Conservation (phyloP, 768 basidiomycete genomes). For the Tricholoma furcatifolium region DNA sequence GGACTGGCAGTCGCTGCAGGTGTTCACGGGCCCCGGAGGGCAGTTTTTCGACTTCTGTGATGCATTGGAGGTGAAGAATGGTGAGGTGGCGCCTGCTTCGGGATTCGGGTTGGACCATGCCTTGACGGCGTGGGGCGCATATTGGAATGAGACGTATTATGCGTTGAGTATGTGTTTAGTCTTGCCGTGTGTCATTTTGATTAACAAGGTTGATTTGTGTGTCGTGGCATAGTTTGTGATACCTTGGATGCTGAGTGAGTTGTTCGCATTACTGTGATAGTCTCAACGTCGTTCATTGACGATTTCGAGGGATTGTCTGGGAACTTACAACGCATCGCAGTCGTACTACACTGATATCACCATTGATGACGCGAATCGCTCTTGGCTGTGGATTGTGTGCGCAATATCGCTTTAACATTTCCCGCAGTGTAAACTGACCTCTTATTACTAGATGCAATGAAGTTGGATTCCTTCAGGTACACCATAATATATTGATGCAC, state of each 20-base stretch:
- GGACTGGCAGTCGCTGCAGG: slow-evolving; percentile 68
- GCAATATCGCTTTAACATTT: slow-evolving; percentile 14
- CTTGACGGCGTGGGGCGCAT: slow-evolving; percentile 58
- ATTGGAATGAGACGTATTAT: slow-evolving; percentile 52
- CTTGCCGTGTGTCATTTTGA: background rate
- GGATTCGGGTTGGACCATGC: slow-evolving; percentile 68
- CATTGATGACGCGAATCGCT: slow-evolving; percentile 54
- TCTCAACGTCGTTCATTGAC: background rate
- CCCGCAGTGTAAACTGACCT: background rate
- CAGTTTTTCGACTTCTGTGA: slow-evolving; percentile 63
- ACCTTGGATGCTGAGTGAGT: slow-evolving; percentile 40
- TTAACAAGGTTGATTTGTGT: background rate
- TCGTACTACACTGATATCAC: slow-evolving; percentile 51
- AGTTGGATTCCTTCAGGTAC: slow-evolving; percentile 57
- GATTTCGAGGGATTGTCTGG: slow-evolving; percentile 36
- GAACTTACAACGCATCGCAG: slow-evolving; percentile 36
- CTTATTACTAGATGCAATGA: slow-evolving; percentile 55
- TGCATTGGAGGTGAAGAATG: slow-evolving; percentile 62
- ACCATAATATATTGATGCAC: background rate
- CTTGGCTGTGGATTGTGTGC: slow-evolving; percentile 73
- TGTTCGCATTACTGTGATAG: slow-evolving; percentile 20
- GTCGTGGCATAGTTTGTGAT: slow-evolving; percentile 47
- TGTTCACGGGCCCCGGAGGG: slow-evolving; percentile 41
- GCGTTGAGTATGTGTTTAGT: slow-evolving; percentile 33
- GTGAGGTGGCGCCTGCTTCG: slow-evolving; percentile 41